phyloP scores from a whole-genome alignment of 2,329 filamentous ascomycete species.

The Xylaria sp. region DNA sequence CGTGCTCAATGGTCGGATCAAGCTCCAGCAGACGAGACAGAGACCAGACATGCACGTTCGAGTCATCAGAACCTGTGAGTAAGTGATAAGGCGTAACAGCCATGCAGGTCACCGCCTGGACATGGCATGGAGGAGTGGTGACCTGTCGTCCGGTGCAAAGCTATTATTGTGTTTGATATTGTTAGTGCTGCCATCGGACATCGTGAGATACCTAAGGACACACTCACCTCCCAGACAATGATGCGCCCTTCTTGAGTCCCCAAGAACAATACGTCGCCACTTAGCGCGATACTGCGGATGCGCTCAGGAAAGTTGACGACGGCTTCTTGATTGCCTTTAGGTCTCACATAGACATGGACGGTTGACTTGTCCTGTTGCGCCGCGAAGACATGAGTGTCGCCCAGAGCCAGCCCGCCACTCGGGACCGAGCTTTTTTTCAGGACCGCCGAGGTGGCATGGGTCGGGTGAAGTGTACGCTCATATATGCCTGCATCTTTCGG shows the following conservation, averaged over 20 bases:
- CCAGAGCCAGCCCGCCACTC: slow-evolving; percentile 82
- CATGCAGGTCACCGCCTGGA: slow-evolving; percentile 82
- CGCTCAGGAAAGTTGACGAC: slow-evolving; percentile 88
- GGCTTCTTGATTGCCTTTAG: slow-evolving; percentile 87
- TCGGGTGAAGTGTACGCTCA: slow-evolving; percentile 82
- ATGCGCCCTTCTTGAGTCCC: slow-evolving; percentile 88
- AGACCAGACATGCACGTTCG: slow-evolving; percentile 93
- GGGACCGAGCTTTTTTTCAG: slow-evolving; percentile 95
- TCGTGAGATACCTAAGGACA: neutral
- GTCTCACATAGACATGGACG: slow-evolving; percentile 88
- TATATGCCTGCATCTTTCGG: slow-evolving; percentile 89
- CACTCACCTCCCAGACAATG: slow-evolving; percentile 88
- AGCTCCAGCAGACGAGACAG: slow-evolving; percentile 76
- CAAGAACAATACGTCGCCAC: slow-evolving; percentile 77
- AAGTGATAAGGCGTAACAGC: slow-evolving; percentile 77
- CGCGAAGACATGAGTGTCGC: slow-evolving; percentile 85
- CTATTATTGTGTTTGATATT: slow-evolving; percentile 54
- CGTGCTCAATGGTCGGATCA: slow-evolving; percentile 64
- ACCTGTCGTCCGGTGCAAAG: slow-evolving; percentile 79
- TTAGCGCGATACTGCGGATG: slow-evolving; percentile 80
- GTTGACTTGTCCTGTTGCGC: slow-evolving; percentile 93
- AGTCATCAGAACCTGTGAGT: slow-evolving; percentile 84
- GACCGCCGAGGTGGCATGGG: slow-evolving; percentile 76
- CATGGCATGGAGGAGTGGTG: slow-evolving; percentile 79
- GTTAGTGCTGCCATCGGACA: slow-evolving; percentile 39